These are phyloP conservation scores for Silene vulgaris DNA, from an alignment of 179 eudicot species.

Conservation along the genomic window DNA sequence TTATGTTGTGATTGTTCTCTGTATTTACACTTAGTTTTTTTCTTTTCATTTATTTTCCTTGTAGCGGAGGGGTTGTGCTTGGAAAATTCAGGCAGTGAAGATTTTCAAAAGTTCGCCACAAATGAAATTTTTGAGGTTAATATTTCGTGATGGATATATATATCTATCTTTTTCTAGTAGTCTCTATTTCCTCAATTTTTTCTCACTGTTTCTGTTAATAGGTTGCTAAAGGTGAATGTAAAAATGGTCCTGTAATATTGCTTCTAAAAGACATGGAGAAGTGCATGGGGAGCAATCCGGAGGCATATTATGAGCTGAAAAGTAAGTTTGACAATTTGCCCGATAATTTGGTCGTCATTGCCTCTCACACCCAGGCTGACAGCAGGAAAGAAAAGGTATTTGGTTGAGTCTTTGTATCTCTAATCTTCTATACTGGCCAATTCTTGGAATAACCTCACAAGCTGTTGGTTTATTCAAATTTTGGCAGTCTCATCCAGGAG, in stretches of 20 bases:
- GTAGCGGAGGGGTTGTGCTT: slow-evolving; percentile 71
- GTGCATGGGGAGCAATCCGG: slow-evolving; percentile 62
- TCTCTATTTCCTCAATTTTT: neutral
- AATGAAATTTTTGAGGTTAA: slow-evolving; percentile 85
- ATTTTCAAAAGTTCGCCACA: slow-evolving; percentile 64
- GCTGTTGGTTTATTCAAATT: neutral
- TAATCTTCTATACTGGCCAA: neutral
- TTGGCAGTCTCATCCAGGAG: slow-evolving; percentile 74
- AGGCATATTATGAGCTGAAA: slow-evolving; percentile 56
- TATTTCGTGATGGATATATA: neutral
- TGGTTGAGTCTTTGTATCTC: slow-evolving; percentile 14
- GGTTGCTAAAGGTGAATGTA: slow-evolving; percentile 69
- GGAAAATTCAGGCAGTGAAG: slow-evolving; percentile 63
- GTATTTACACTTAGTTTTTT: neutral
- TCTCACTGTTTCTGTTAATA: slow-evolving; percentile 24
- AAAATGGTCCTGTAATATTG: slow-evolving; percentile 55
- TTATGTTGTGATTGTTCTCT: neutral
- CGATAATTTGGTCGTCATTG: slow-evolving; percentile 69
- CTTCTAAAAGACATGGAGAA: slow-evolving; percentile 85
- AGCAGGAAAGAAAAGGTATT: slow-evolving; percentile 83
- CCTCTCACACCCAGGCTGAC: slow-evolving; percentile 78
- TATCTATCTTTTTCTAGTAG: neutral
- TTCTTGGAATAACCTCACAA: slow-evolving; percentile 10
- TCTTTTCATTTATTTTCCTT: slow-evolving; percentile 13
- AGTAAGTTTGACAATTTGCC: slow-evolving; percentile 66